Conservation (phyloP, 768 basidiomycete species). For the Boletus eberwhitei region DNA sequence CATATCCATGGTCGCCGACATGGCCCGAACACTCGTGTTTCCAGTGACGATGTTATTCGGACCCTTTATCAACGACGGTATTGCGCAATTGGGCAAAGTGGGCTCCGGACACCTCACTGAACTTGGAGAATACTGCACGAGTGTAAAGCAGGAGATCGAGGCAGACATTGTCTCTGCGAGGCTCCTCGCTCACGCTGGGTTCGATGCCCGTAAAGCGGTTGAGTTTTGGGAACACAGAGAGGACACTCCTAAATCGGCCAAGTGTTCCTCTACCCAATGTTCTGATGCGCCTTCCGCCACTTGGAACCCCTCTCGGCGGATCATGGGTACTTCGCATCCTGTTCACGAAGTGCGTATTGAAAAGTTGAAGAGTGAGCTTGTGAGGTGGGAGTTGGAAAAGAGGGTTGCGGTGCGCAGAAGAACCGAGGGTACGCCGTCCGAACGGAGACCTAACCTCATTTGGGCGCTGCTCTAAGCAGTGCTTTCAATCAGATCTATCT, state of each 20-base stretch:
- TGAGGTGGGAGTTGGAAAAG: slow-evolving; percentile 41
- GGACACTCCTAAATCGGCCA: slow-evolving; percentile 19
- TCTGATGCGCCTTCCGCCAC: slow-evolving; percentile 6
- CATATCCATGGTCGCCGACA: slow-evolving; percentile 71
- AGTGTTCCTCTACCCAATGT: slow-evolving; percentile 19
- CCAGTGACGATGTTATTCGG: slow-evolving; percentile 90
- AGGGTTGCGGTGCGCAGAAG: slow-evolving; percentile 24
- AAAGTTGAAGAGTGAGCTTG: slow-evolving; percentile 42
- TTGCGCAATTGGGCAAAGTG: slow-evolving; percentile 75
- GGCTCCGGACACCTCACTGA: slow-evolving; percentile 73
- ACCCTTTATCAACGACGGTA: slow-evolving; percentile 92
- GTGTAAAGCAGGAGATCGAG: slow-evolving; percentile 82
- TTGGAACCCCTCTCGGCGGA: slow-evolving; percentile 24
- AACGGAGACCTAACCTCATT: slow-evolving; percentile 11
- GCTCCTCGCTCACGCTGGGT: slow-evolving; percentile 89
- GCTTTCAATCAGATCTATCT: slow-evolving; percentile 1
- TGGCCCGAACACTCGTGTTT: slow-evolving; percentile 76
- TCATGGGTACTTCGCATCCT: slow-evolving; percentile 45
- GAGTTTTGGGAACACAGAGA: slow-evolving; percentile 75
- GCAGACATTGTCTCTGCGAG: slow-evolving; percentile 87
- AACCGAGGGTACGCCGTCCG: slow-evolving; percentile 16
- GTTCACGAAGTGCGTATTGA: slow-evolving; percentile 40
- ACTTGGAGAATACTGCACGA: slow-evolving; percentile 73
- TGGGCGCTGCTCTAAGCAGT: slow-evolving; percentile 13
- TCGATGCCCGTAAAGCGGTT: slow-evolving; percentile 79